Evolutionary conservation across 2,329 filamentous ascomycete species (phyloP).

Genomic region (Paraphaeosphaeria minitans): DNA sequence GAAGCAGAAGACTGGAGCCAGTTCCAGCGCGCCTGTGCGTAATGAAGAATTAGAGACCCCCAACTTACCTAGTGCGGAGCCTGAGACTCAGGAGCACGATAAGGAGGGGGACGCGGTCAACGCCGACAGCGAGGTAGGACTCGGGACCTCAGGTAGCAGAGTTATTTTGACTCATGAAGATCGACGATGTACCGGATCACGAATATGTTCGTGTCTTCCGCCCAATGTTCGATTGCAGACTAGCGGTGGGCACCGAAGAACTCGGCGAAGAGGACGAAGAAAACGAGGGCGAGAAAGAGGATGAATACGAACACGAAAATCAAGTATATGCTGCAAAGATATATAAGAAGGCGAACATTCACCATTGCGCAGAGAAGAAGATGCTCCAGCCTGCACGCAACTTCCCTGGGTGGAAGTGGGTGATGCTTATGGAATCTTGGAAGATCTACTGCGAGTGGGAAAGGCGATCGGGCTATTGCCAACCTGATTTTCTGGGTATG

Average conservation of each 20-base stretch:
- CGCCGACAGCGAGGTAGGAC: background rate
- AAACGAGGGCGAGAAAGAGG: constrained; percentile 12
- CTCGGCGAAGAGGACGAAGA: constrained; percentile 11
- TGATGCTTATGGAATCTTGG: constrained; percentile 24
- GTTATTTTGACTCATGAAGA: background rate
- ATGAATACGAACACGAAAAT: constrained; percentile 1
- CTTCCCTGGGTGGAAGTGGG: constrained; percentile 24
- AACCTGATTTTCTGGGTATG: constrained; percentile 24
- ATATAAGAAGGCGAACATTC: no score
- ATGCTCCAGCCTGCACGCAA: constrained; percentile 11
- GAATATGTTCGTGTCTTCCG: background rate
- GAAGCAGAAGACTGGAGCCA: background rate
- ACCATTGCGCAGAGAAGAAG: background rate
- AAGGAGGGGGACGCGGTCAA: no score
- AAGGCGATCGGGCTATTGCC: constrained; percentile 18
- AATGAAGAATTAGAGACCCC: background rate
- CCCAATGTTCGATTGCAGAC: background rate
- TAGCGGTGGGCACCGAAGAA: background rate
- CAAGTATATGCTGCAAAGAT: background rate
- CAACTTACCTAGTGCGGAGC: background rate
- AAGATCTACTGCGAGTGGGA: constrained; percentile 10
- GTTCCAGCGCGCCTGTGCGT: background rate
- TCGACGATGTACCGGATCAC: background rate
- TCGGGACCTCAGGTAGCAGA: background rate
- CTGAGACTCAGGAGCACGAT: background rate